Conservation (phyloP, 1,284 basidiomycete species). For the Blastosporella zonata region DNA sequence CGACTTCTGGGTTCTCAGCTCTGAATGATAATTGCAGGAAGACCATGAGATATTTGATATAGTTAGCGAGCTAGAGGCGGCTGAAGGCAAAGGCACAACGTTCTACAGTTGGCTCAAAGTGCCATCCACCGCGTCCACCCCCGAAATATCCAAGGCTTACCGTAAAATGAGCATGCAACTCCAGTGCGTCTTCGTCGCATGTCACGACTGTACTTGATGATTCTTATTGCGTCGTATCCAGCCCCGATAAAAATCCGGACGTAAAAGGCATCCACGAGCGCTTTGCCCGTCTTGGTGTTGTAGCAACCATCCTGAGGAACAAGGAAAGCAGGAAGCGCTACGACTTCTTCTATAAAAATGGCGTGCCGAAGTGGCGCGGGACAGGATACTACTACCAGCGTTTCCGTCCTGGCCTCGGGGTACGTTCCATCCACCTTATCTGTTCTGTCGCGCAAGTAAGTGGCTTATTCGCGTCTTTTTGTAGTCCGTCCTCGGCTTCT, state of each 20-base stretch:
- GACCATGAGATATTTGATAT: conserved; percentile 96
- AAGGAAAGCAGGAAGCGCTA: conserved; percentile 76
- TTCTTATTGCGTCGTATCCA: conserved; percentile 29
- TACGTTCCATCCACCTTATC: conserved; percentile 31
- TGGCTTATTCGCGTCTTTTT: background rate
- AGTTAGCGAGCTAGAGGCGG: conserved; percentile 76
- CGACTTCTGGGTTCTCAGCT: background rate
- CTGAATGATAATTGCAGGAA: conserved; percentile 46
- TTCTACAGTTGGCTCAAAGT: conserved; percentile 89
- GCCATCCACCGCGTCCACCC: conserved; percentile 61
- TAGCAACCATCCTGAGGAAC: conserved; percentile 78
- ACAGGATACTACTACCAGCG: conserved; percentile 91
- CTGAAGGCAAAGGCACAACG: conserved; percentile 86
- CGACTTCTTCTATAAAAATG: conserved; percentile 90
- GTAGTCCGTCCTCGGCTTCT: conserved; percentile 73
- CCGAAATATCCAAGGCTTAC: conserved; percentile 85
- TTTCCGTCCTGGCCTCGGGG: conserved; percentile 85
- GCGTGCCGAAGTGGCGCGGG: conserved; percentile 86
- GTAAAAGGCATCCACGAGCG: conserved; percentile 80
- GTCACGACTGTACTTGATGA: background rate
- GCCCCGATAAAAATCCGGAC: conserved; percentile 91
- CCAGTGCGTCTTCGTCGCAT: conserved; percentile 56
- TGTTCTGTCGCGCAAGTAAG: background rate
- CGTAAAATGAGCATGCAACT: conserved; percentile 83
- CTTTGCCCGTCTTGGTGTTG: conserved; percentile 86